Percentiles rank a stretch among this genome's conserved stretches.
phyloP scores from a whole-genome alignment of 805 yeast genomes.

The Zygotorulaspora sp. region DNA sequence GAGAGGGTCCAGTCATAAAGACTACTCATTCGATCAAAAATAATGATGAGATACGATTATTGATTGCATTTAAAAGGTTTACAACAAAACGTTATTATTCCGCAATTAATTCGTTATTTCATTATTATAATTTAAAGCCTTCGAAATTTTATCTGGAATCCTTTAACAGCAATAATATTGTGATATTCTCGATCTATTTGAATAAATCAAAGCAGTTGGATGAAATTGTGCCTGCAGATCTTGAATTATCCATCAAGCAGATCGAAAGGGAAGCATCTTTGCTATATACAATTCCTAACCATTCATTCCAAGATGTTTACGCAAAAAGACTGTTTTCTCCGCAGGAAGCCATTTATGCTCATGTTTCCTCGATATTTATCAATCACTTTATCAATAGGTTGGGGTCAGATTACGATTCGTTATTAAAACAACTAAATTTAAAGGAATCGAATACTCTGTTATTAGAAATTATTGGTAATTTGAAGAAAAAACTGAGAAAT shows the following conservation, averaged over 20 bases:
- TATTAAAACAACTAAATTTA: conserved; percentile 59
- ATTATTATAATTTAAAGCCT: conserved; percentile 79
- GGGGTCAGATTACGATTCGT: conserved; percentile 80
- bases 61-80: conserved; percentile 81
- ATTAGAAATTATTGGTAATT: conserved; percentile 66
- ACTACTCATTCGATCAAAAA: conserved; percentile 70
- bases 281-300: conserved; percentile 85
- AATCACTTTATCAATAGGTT: conserved; percentile 91
- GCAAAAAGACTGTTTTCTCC: conserved; percentile 74
- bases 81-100: conserved; percentile 84
- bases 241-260: conserved; percentile 77
- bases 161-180: conserved; percentile 73
- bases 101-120: conserved; percentile 79
- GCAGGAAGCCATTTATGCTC: conserved; percentile 93
- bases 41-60: conserved; percentile 76
- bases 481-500: conserved; percentile 84
- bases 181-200: conserved; percentile 82
- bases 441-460: conserved; percentile 56
- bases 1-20: conserved; percentile 91
- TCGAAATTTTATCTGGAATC: conserved; percentile 93
- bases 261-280: conserved; percentile 91
- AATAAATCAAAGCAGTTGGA: conserved; percentile 51
- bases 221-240: conserved; percentile 29
- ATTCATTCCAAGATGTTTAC: conserved; percentile 70
- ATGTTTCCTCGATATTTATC: conserved; percentile 86